Percentiles rank a stretch among this genome's conserved stretches.
Evolutionary conservation across 2,329 filamentous ascomycete species (phyloP).

Genomic region (Penicillium concentricum): DNA sequence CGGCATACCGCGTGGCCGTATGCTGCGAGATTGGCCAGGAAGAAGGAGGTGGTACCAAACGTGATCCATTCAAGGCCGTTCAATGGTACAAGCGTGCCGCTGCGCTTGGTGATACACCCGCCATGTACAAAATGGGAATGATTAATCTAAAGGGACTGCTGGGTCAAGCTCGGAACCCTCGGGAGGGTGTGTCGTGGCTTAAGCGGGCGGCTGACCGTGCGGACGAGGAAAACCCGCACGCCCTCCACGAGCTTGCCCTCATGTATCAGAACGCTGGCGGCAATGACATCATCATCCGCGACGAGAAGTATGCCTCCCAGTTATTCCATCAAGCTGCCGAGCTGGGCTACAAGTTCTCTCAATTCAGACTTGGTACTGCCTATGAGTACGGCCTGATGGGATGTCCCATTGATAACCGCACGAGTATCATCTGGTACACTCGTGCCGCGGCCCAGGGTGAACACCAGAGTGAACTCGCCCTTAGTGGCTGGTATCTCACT

Average conservation of each 20-base stretch:
- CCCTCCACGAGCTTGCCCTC: slow-evolving; percentile 78
- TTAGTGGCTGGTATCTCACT: slow-evolving; percentile 93
- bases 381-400: slow-evolving; percentile 88
- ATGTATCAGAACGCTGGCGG: slow-evolving; percentile 57
- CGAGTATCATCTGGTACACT: slow-evolving; percentile 92
- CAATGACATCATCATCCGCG: slow-evolving; percentile 73
- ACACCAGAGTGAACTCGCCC: slow-evolving; percentile 82
- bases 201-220: slow-evolving; percentile 88
- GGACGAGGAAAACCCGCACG: slow-evolving; percentile 87
- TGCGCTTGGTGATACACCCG: slow-evolving; percentile 82
- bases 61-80: slow-evolving; percentile 88
- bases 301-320: slow-evolving; percentile 76
- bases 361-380: slow-evolving; percentile 82
- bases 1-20: slow-evolving; percentile 91
- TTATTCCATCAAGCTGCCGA: slow-evolving; percentile 84
- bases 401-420: slow-evolving; percentile 75
- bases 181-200: slow-evolving; percentile 87
- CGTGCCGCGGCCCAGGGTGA: slow-evolving; percentile 88
- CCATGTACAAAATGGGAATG: slow-evolving; percentile 99
- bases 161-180: slow-evolving; percentile 77
- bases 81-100: slow-evolving; percentile 98
- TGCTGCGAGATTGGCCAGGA: slow-evolving; percentile 96
- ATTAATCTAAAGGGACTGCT: slow-evolving; percentile 89
- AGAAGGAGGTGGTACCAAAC: slow-evolving; percentile 87
- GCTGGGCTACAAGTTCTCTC: slow-evolving; percentile 90